Evolutionary conservation across 2,329 filamentous ascomycete species (phyloP), one percentile per base, ranked within the genome.

Genomic region (Ophiocordyceps australis): DNA sequence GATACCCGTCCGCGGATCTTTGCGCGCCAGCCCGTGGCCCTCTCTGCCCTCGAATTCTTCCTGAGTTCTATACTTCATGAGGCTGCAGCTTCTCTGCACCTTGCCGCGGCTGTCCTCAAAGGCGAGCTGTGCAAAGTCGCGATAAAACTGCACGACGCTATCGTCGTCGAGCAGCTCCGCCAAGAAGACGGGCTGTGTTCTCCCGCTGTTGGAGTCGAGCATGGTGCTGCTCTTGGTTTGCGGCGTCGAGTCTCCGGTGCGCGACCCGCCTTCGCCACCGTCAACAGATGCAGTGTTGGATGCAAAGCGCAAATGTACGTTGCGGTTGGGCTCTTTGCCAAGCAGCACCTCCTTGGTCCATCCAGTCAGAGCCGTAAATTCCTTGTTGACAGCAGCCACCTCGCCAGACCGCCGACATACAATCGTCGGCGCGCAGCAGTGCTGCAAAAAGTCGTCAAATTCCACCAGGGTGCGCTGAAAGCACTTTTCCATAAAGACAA

Each of bases 401-500:
- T 95, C 89, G 26, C 89, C 89, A 0, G 85, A 93, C 24, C 89
- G 72, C 24, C 89, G 73, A 42, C 82, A 91, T 15, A 95, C 81
- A 30, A 98, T 72, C 1, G 85, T 92, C 0, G 89, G 89, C 4
- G 83, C 91, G 20, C 82, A 82, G 32, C 77, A 82, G 35, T 82
- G 74, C 30, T 80, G 73, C 57, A 94, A 78, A 37, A 91, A 89
- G 35, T 92, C 82, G 44, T 95, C 82, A 41, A 92, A 91, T 45
- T 93, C 83, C 42, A 83, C 82, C 9, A 95, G 60, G 0, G 82
- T 91, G 20, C 89, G 71, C 50, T 98, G 89, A 44, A 95, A 82
- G 41, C 80, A 91, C 52, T 92, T 92, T 49, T 98, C 89, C 78
- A 93, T 93, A 48, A 95, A 94, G 14, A 98, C 74, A 16, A 95